Conservation (phyloP, 345 rosid genomes). For the Salix udensis region DNA sequence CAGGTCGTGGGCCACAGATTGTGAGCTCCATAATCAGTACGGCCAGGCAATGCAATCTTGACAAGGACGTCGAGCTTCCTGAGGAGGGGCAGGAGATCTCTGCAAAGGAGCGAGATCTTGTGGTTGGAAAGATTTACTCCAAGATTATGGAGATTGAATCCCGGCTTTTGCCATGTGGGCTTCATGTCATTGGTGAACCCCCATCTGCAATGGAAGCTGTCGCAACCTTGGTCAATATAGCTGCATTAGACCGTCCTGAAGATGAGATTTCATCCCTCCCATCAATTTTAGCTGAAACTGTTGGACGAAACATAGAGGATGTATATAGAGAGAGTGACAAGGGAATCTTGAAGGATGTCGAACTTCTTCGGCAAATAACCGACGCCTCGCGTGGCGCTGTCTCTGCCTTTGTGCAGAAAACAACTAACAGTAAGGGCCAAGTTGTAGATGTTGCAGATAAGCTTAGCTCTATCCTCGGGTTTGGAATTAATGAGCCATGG, state of each 20-base stretch:
- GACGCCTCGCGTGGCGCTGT: constrained; percentile 92
- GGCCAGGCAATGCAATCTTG: constrained; percentile 94
- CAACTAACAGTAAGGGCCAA: constrained; percentile 84
- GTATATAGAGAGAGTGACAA: constrained; percentile 79
- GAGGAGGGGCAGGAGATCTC: constrained; percentile 73
- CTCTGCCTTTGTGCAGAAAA: constrained; percentile 65
- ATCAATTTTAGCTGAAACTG: constrained; percentile 65
- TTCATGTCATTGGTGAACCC: constrained; percentile 95
- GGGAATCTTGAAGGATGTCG: constrained; percentile 88
- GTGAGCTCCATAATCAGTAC: constrained; percentile 94
- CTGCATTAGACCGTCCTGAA: constrained; percentile 86
- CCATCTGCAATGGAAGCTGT: constrained; percentile 97
- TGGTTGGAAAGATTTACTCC: constrained; percentile 92
- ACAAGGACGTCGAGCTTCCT: constrained; percentile 87
- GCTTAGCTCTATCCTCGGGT: constrained; percentile 76
- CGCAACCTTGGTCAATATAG: constrained; percentile 92
- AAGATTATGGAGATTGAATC: constrained; percentile 99
- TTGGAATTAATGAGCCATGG: constrained; percentile 97
- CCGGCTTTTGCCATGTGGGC: constrained; percentile 92
- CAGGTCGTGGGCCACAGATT: constrained; percentile 86
- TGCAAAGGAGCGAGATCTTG: constrained; percentile 72
- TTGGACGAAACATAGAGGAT: constrained; percentile 83
- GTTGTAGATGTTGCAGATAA: constrained; percentile 78
- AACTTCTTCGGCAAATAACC: constrained; percentile 91
- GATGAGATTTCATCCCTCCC: constrained; percentile 76